These are phyloP conservation scores for Glycine soja DNA, from an alignment of 306 rosid species.

Conservation along the genomic window DNA sequence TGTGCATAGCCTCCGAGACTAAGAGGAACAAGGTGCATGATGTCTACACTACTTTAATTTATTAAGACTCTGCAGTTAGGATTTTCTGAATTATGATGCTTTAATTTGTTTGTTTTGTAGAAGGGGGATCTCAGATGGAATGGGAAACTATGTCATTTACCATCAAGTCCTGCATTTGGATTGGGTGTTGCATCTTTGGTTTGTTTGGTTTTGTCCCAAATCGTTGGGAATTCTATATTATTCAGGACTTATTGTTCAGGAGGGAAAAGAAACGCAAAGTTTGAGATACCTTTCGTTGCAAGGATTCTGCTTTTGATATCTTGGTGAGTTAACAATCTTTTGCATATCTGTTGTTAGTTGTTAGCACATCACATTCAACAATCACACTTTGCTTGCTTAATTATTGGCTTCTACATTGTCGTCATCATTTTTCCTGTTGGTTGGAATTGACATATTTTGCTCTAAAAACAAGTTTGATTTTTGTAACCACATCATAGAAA, in stretches of 20 bases:
- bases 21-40: constrained; percentile 62
- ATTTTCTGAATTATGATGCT: constrained; percentile 13
- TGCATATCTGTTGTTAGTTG: constrained; percentile 33
- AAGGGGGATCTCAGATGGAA: constrained; percentile 67
- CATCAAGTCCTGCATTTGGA: constrained; percentile 73
- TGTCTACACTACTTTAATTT: not conserved
- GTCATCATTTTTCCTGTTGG: constrained; percentile 14
- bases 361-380: constrained; percentile 26
- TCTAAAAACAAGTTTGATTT: constrained; percentile 5
- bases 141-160: constrained; percentile 73
- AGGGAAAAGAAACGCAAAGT: constrained; percentile 51
- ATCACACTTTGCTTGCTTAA: constrained; percentile 30
- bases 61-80: not conserved
- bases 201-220: constrained; percentile 64
- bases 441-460: constrained; percentile 25
- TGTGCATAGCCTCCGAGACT: constrained; percentile 74
- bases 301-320: constrained; percentile 65
- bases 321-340: constrained; percentile 71
- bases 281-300: constrained; percentile 54
- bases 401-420: constrained; percentile 12
- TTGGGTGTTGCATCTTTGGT: constrained; percentile 75
- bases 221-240: constrained; percentile 60
- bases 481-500: constrained; percentile 34
- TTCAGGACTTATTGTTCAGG: constrained; percentile 55
- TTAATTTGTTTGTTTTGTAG: constrained; percentile 56